These are phyloP conservation scores for Tylopilus sp. DNA, from an alignment of 768 basidiomycete species.

Conservation along the genomic window DNA sequence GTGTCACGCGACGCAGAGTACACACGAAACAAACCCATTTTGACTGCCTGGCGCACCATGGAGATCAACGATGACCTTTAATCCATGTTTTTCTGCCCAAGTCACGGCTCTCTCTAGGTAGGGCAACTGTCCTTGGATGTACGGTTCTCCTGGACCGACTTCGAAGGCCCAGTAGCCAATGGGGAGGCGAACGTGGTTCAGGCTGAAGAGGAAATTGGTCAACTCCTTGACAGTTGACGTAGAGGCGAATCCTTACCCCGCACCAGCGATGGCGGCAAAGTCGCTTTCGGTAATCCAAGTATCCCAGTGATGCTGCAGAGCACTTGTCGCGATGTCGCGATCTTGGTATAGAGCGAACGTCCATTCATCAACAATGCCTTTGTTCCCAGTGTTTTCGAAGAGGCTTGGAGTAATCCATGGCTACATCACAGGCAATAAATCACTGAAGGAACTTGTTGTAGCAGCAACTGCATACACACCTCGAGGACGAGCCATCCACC, in stretches of 20 bases:
- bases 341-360: constrained; percentile 69
- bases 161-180: constrained; percentile 93
- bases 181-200: constrained; percentile 81
- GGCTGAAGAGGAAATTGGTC: constrained; percentile 35
- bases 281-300: constrained; percentile 84
- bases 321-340: constrained; percentile 42
- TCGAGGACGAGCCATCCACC: constrained; percentile 63
- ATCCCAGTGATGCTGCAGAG: constrained; percentile 68
- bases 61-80: constrained; percentile 83
- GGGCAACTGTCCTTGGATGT: constrained; percentile 69
- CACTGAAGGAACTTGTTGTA: constrained; percentile 16
- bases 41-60: constrained; percentile 83
- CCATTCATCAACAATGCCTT: constrained; percentile 68
- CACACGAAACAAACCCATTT: constrained; percentile 52
- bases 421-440: constrained; percentile 46
- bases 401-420: constrained; percentile 80
- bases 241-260: constrained; percentile 47
- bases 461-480: constrained; percentile 28
- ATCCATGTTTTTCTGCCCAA: constrained; percentile 66
- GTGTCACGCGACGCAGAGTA: neutral
- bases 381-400: constrained; percentile 54
- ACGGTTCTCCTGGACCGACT: constrained; percentile 73
- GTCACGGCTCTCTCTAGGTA: constrained; percentile 63
- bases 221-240: constrained; percentile 2
- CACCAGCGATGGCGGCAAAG: constrained; percentile 68